Base-by-base conservation (phyloP, 805 yeast genomes). In the Yarrowia yakushimensis region DNA sequence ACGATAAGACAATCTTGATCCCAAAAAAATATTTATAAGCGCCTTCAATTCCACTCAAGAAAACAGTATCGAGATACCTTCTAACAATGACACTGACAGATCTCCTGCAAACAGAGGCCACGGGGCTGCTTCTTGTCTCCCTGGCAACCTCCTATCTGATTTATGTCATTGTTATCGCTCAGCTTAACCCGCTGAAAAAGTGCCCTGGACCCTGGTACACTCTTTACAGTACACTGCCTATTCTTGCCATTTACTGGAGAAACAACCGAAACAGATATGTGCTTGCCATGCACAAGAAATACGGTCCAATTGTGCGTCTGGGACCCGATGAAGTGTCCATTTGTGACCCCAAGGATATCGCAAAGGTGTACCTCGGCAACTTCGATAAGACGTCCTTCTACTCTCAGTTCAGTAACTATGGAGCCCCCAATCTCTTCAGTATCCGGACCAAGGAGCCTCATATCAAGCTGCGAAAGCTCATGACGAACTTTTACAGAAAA, bases 311-410 rank as follows among this genome's bases (percentile, higher is more conserved):
- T 3, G 84, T 87, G 5, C 75, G 87, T 22, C 71, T 87, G 13
- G 78, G 84, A 0, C 90, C 91, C 1, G 72, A 74, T 23, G 90
- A 85, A 66, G 75, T 87, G 18, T 84, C 87, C 55, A 79, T 86
- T 46, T 77, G 81, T 46, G 83, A 85, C 59, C 68, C 77, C 4
- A 77, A 77, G 50, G 81, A 76, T 65, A 66, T 85, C 41, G 81
- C 79, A 66, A 83, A 82, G 43, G 79, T 87, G 20, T 87, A 87
- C 70, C 78, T 77, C 64, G 72, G 76, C 75, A 86, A 75, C 75
- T 79, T 75, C 79, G 87, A 75, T 78, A 87, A 76, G 62, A 73
- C 84, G 0, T 64, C 69, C 6, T 86, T 85, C 71, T 86, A 86
- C 69, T 79, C 78, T 17, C 82, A 85, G 64, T 86, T 85, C 70